phyloP scores from a whole-genome alignment of 1,284 basidiomycete species.

The Trichosporon ovoides region DNA sequence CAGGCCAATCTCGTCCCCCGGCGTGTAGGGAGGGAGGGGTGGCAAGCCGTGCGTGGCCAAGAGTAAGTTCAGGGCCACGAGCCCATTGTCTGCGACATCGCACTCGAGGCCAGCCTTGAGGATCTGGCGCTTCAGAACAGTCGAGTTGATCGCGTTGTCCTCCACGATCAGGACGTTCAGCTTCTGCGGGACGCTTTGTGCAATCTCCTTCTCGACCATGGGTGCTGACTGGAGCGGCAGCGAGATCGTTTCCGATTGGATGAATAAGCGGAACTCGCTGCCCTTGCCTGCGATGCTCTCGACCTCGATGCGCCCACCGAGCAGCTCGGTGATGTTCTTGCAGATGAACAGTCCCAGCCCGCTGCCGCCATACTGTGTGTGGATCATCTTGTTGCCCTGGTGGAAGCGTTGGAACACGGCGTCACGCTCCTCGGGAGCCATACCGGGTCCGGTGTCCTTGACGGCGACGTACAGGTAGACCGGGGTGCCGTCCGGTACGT shows the following conservation, averaged over 20 bases:
- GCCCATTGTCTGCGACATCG: constrained; percentile 46
- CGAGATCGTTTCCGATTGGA: constrained; percentile 29
- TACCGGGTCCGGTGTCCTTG: constrained; percentile 34
- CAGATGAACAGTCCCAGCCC: constrained; percentile 48
- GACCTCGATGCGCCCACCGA: constrained; percentile 44
- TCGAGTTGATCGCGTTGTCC: constrained; percentile 52
- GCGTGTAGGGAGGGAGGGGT: neutral
- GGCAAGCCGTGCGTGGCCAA: neutral
- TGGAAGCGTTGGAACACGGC: constrained; percentile 31
- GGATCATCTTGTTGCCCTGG: constrained; percentile 40
- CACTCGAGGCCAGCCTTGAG: constrained; percentile 42
- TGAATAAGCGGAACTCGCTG: constrained; percentile 47
- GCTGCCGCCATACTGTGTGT: constrained; percentile 46
- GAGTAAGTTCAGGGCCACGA: constrained; percentile 40
- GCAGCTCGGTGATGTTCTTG: constrained; percentile 41
- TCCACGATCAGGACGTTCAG: constrained; percentile 42
- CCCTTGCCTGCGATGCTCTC: constrained; percentile 36
- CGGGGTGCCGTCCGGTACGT: constrained; percentile 12
- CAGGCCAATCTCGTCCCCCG: neutral
- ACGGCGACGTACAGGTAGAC: constrained; percentile 27
- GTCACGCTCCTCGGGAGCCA: constrained; percentile 23
- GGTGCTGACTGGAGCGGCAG: neutral
- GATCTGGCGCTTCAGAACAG: constrained; percentile 48
- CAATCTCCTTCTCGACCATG: neutral
- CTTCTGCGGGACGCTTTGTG: neutral